phyloP scores from a whole-genome alignment of 2,329 filamentous ascomycete species.

The Beauveria bassiana region DNA sequence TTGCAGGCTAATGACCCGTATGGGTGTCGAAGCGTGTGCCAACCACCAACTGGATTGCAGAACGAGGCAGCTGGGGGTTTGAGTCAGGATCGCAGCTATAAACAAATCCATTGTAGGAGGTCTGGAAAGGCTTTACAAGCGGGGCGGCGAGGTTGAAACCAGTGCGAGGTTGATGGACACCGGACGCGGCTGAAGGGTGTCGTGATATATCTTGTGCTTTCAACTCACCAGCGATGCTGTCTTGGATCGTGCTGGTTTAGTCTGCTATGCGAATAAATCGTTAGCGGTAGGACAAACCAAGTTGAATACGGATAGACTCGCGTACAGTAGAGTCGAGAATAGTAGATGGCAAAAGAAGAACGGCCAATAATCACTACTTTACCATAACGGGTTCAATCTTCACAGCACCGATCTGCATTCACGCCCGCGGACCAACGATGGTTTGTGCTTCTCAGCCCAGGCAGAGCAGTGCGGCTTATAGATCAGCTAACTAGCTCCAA shows the following conservation, averaged over 20 bases:
- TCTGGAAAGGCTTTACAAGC: neutral
- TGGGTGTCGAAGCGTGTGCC: neutral
- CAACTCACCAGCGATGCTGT: neutral
- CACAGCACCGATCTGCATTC: neutral
- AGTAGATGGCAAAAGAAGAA: neutral
- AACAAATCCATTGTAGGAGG: neutral
- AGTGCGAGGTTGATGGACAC: neutral
- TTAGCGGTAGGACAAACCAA: neutral
- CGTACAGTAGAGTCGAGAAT: neutral
- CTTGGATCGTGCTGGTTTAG: neutral
- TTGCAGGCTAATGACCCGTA: neutral
- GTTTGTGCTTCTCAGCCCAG: neutral
- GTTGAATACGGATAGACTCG: neutral
- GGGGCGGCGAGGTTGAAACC: neutral
- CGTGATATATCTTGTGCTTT: neutral
- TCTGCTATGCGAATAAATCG: neutral
- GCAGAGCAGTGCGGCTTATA: neutral
- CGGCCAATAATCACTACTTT: neutral
- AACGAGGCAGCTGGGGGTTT: neutral
- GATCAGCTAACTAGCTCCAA: neutral
- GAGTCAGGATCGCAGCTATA: neutral
- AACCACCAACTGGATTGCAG: slow-evolving; percentile 1
- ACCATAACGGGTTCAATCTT: neutral
- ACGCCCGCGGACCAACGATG: neutral
- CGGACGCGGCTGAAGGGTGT: neutral